Base-by-base conservation (phyloP, 345 rosid genomes). In the Crucihimalaya himalaica region DNA sequence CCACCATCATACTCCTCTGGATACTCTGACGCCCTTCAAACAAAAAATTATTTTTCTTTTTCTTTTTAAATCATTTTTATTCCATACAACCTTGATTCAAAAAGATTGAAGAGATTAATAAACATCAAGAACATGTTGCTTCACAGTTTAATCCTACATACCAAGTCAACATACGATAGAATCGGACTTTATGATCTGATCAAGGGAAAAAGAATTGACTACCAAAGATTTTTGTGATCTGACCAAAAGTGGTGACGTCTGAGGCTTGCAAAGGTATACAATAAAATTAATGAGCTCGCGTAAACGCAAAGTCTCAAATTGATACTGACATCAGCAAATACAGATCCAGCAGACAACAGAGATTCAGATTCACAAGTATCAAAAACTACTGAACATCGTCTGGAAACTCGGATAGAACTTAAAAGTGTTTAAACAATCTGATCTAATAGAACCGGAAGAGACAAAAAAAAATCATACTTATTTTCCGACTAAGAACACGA, bases 1-100 rank as follows among this genome's bases (percentile, higher is more conserved):
- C 84, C 91, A n/a, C 92, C 98, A 66, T 92, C 99, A 45, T 84
- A 90, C 63, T 84, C 97, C 70, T 81, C 84, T 15, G 91, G 97
- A 80, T 87, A 86, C 69, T 83, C 96, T 60, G 98, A 90, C n/a
- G 96, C 96, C 88, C 99, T 95, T 45, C 47, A 57, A 0, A 28
- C 57, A 59, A 21, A 37, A 39, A n/a, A n/a, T n/a, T n/a, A n/a
- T n/a, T n/a, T n/a, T n/a, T n/a, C n/a, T n/a, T n/a, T n/a, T n/a
- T n/a, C n/a, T n/a, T n/a, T n/a, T n/a, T n/a, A n/a, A n/a, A n/a
- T n/a, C 9, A 51, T 52, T 23, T 43, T 13, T 20, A 3, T 31
- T 65, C 9, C 35, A 14, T 34, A 10, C 18, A 58, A 19, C 34
- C 12, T 4, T 18, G 28, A 19, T 34, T 11, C 4, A 58, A 43